phyloP scores from a whole-genome alignment of 805 yeast genomes.

The Diddensiella santjacobensis region DNA sequence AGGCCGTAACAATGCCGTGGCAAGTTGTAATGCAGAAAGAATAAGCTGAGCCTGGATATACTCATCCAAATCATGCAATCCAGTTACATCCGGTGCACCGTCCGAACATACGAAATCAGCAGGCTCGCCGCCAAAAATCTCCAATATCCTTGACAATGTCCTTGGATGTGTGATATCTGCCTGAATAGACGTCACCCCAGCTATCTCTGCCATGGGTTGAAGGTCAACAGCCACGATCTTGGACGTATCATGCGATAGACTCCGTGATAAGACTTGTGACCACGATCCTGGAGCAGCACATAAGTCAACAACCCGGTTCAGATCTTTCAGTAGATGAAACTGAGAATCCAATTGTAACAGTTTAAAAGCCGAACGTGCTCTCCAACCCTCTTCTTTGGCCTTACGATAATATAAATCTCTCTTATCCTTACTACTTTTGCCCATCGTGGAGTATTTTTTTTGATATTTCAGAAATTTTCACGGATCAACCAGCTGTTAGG shows the following conservation, averaged over 20 bases:
- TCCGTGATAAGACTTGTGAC: slow-evolving; percentile 88
- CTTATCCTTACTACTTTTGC: slow-evolving; percentile 91
- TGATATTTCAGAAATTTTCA: not conserved
- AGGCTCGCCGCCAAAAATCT: slow-evolving; percentile 81
- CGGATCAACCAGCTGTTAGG: not conserved
- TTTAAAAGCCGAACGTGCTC: slow-evolving; percentile 96
- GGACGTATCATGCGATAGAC: slow-evolving; percentile 42
- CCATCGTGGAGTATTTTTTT: slow-evolving; percentile 52
- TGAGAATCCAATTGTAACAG: slow-evolving; percentile 86
- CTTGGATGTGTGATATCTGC: slow-evolving; percentile 97
- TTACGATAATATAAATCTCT: slow-evolving; percentile 80
- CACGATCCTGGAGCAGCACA: slow-evolving; percentile 99
- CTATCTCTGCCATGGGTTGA: slow-evolving; percentile 97
- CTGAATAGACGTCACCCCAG: slow-evolving; percentile 82
- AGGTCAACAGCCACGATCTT: slow-evolving; percentile 92
- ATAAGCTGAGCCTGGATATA: slow-evolving; percentile 94
- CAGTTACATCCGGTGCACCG: slow-evolving; percentile 99
- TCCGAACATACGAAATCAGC: slow-evolving; percentile 96
- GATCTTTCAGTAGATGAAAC: slow-evolving; percentile 70
- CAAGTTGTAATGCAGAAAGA: slow-evolving; percentile 83
- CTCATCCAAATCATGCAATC: slow-evolving; percentile 93
- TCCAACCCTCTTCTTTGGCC: slow-evolving; percentile 97
- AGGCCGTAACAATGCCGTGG: slow-evolving; percentile 81
- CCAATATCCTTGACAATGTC: slow-evolving; percentile 70
- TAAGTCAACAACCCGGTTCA: slow-evolving; percentile 83